Conservation (phyloP, 2,329 filamentous ascomycete genomes). For the Calonectria crousiana region DNA sequence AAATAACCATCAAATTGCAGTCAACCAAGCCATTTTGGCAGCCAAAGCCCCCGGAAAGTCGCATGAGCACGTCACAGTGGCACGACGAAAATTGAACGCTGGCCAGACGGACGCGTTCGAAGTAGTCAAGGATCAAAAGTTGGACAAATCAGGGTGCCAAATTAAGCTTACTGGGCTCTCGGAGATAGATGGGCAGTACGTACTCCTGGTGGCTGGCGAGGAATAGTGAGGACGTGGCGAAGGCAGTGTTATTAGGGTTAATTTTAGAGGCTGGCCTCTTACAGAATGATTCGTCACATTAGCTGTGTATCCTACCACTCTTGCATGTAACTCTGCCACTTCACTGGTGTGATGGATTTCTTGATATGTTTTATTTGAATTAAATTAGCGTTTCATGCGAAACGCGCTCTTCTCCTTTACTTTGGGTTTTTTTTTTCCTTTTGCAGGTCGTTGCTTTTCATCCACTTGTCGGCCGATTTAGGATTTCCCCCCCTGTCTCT, state of each 20-base stretch:
- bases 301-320: background rate
- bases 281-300: background rate
- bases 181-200: background rate
- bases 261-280: background rate
- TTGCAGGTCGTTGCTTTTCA: background rate
- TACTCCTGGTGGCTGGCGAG: background rate
- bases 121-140: background rate
- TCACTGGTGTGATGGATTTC: background rate
- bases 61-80: background rate
- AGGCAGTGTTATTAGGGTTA: background rate
- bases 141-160: background rate
- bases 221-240: background rate
- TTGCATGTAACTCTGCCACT: background rate
- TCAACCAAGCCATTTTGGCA: background rate
- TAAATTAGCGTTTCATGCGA: background rate
- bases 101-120: background rate
- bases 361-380: background rate
- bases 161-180: background rate
- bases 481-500: background rate
- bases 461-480: background rate
- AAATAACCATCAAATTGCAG: background rate
- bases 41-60: background rate
- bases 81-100: background rate
- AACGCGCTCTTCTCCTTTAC: background rate
- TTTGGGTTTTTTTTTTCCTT: background rate